Evolutionary conservation across 768 basidiomycete species (phyloP).

Genomic region (Tulasnella sp.): DNA sequence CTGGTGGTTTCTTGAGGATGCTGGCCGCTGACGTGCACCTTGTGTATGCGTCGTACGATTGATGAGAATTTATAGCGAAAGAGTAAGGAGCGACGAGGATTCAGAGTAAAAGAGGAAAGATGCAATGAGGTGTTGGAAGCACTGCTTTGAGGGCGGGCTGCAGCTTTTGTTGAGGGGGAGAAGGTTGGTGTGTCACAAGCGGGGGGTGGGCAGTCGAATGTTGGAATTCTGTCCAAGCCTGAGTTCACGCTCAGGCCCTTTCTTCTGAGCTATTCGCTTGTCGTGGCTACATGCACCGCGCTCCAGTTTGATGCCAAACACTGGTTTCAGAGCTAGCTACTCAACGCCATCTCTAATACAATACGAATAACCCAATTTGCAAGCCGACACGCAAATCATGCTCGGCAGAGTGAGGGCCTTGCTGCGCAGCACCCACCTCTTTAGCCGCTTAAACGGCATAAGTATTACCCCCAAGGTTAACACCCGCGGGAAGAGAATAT

Average conservation of each 20-base stretch:
- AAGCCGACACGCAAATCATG: too few species aligned
- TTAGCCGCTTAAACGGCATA: neutral
- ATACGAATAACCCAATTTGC: too few species aligned
- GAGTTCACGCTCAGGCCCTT: neutral
- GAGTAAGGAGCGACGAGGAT: neutral
- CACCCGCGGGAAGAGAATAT: too few species aligned
- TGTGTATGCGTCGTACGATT: neutral
- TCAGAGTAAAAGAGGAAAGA: neutral
- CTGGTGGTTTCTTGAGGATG: neutral
- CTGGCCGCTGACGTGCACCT: neutral
- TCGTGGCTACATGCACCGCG: neutral
- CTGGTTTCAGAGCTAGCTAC: too few species aligned
- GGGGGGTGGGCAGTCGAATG: neutral
- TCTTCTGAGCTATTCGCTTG: neutral
- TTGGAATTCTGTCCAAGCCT: neutral
- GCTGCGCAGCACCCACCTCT: neutral
- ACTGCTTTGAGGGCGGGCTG: neutral
- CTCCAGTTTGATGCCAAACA: too few species aligned
- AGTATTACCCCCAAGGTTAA: too few species aligned
- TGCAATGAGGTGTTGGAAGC: neutral
- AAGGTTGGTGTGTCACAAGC: neutral
- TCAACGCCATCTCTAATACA: too few species aligned
- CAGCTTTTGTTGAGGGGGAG: neutral
- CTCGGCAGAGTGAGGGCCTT: neutral
- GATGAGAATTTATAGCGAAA: neutral